Evolutionary conservation across 1,139 yeast genomes (phyloP).

Genomic region (Yamadazyma epiphylla): DNA sequence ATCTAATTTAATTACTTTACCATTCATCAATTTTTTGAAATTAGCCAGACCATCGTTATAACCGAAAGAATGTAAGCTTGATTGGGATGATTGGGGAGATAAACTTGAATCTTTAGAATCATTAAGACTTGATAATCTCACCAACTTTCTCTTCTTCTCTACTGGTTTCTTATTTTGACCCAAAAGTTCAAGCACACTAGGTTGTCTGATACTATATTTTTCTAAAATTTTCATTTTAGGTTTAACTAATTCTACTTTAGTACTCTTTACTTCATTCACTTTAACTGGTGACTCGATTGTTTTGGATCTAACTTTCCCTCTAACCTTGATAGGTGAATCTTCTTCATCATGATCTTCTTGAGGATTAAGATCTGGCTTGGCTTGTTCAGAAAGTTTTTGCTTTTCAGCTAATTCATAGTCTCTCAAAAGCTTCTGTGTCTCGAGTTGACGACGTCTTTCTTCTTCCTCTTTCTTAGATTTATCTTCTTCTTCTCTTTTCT

Average conservation of each 20-base stretch:
- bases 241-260: slow-evolving; percentile 55
- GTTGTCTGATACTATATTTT: slow-evolving; percentile 36
- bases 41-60: slow-evolving; percentile 4
- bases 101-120: slow-evolving; percentile 9
- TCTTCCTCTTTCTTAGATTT: slow-evolving; percentile 16
- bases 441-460: slow-evolving; percentile 9
- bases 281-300: slow-evolving; percentile 16
- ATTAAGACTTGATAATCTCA: slow-evolving; percentile 26
- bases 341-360: slow-evolving; percentile 12
- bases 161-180: slow-evolving; percentile 7
- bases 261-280: slow-evolving; percentile 18
- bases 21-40: slow-evolving; percentile 10
- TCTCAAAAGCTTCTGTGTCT: slow-evolving; percentile 10
- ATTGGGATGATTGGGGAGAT: slow-evolving; percentile 9
- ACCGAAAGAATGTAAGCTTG: slow-evolving; percentile 9
- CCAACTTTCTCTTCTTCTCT: slow-evolving; percentile 31
- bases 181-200: slow-evolving; percentile 21
- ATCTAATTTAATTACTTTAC: slow-evolving; percentile 7
- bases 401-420: slow-evolving; percentile 12
- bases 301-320: slow-evolving; percentile 31
- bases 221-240: slow-evolving; percentile 54
- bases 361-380: slow-evolving; percentile 2
- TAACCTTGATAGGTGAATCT: slow-evolving; percentile 29
- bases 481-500: slow-evolving; percentile 10
- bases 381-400: too few relatives aligned